Conservation (phyloP, 2,329 filamentous ascomycete genomes). For the Cercospora beticola region DNA sequence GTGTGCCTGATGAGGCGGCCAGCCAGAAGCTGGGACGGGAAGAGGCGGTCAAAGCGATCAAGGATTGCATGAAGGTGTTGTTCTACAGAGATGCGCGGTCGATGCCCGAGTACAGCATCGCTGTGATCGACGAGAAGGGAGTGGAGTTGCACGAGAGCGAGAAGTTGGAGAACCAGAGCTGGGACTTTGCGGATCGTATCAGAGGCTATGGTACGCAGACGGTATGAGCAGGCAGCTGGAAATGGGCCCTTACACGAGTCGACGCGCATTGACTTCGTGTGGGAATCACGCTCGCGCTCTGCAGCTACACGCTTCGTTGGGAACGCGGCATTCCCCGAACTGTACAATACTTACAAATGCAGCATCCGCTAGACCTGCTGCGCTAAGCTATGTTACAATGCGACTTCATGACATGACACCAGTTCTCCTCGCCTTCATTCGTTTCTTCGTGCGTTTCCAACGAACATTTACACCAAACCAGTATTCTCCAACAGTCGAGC, state of each 20-base stretch:
- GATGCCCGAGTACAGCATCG: slow-evolving; percentile 87
- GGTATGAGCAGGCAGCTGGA: slow-evolving; percentile 20
- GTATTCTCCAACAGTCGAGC: slow-evolving; percentile 5
- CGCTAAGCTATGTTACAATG: slow-evolving; percentile 7
- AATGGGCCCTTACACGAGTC: background rate
- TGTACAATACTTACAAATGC: slow-evolving; percentile 12
- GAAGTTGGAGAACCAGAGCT: slow-evolving; percentile 92
- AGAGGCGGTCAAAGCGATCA: slow-evolving; percentile 74
- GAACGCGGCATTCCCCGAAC: background rate
- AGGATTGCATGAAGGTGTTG: slow-evolving; percentile 97
- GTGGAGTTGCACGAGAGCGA: slow-evolving; percentile 81
- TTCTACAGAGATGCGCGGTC: slow-evolving; percentile 96
- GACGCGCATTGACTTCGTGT: background rate
- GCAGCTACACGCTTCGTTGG: background rate
- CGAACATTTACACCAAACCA: background rate
- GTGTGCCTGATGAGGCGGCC: slow-evolving; percentile 80
- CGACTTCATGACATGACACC: slow-evolving; percentile 1
- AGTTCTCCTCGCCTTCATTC: background rate
- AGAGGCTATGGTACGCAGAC: slow-evolving; percentile 88
- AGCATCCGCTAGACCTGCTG: background rate
- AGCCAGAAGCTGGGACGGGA: slow-evolving; percentile 71
- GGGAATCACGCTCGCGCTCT: background rate
- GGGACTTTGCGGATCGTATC: slow-evolving; percentile 95
- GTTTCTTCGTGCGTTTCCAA: background rate
- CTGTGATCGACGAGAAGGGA: slow-evolving; percentile 77